Base-by-base conservation (phyloP, 2,329 filamentous ascomycete genomes). In the Phyllosticta citrichinensis region DNA sequence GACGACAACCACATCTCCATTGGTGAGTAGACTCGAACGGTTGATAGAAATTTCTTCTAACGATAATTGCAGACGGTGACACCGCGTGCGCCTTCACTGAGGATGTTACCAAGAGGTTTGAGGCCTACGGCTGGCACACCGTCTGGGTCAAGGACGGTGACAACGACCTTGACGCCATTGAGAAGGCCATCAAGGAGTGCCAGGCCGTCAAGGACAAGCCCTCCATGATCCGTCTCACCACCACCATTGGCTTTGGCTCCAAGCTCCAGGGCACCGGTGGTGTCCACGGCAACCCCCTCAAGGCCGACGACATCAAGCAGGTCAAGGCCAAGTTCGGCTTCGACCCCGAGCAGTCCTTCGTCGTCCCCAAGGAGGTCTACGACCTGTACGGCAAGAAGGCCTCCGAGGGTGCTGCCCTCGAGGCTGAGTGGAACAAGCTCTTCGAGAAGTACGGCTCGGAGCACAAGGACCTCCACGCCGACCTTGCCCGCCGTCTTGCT, bases 1-100 rank as follows among this genome's bases (percentile, higher is more conserved):
- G 94, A 99, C 74, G 94, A 99, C 83, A 99, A 99, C 85, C 89
- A 96, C 77, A 97, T 99, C 74, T 96, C 84, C 67, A 87, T 87
- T 70, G 84, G 84, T 86, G 73, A 74, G 82, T 63, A 27, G 56
- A 22, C 3, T 35, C n/a, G 19, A 52, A 11, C n/a, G 33, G 47
- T 4, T 19, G 22, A 2, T 19, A 20, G 4, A 8, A n/a, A 51
- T 51, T 12, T 22, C 2, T 11, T 50, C 57, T 59, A 27, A 59
- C 57, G 5, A 33, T 35, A 17, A 53, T 56, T 40, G 50, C 66
- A 85, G 94, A 99, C 74, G 94, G 94, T 77, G 88, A 96, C 82
- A 97, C 89, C 80, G 94, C 94, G 80, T 87, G 85, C 73, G 88
- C 94, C 68, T 97, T 99, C 83, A 99, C 94, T 63, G 94, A 99